Conservation (phyloP, 495 filamentous ascomycete species). For the Umbilicaria muhlenbergii region DNA sequence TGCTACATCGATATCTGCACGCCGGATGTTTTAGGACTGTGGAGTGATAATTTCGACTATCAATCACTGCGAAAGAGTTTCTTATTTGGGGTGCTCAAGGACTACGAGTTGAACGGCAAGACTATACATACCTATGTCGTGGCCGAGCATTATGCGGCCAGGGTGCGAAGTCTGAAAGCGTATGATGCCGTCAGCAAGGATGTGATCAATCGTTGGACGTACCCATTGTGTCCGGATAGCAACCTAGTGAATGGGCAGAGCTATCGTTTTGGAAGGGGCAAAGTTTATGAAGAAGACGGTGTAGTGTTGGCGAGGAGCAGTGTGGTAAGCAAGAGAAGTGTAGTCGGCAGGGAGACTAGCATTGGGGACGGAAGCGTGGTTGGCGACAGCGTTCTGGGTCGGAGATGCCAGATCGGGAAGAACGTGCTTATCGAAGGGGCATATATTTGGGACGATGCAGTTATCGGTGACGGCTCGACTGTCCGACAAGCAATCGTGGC, state of each 20-base stretch:
- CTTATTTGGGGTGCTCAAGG: constrained; percentile 80
- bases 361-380: constrained; percentile 59
- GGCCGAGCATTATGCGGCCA: constrained; percentile 57
- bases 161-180: constrained; percentile 69
- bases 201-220: constrained; percentile 76
- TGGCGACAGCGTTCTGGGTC: constrained; percentile 60
- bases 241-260: constrained; percentile 64
- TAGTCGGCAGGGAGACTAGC: constrained; percentile 61
- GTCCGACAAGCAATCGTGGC: constrained; percentile 65
- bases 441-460: constrained; percentile 79
- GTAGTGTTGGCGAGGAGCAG: constrained; percentile 60
- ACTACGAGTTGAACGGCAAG: constrained; percentile 92
- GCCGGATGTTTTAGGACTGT: constrained; percentile 81
- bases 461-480: constrained; percentile 56
- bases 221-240: constrained; percentile 81
- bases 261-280: constrained; percentile 50
- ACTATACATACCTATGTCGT: constrained; percentile 86
- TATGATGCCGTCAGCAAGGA: constrained; percentile 89
- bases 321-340: constrained; percentile 43
- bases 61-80: constrained; percentile 78
- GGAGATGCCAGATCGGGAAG: constrained; percentile 69
- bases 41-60: constrained; percentile 97
- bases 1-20: constrained; percentile 97
- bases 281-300: constrained; percentile 53
- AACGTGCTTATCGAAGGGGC: constrained; percentile 65